Conservation (phyloP, 1,139 yeast species). For the Geotrichum phurueaensis region DNA sequence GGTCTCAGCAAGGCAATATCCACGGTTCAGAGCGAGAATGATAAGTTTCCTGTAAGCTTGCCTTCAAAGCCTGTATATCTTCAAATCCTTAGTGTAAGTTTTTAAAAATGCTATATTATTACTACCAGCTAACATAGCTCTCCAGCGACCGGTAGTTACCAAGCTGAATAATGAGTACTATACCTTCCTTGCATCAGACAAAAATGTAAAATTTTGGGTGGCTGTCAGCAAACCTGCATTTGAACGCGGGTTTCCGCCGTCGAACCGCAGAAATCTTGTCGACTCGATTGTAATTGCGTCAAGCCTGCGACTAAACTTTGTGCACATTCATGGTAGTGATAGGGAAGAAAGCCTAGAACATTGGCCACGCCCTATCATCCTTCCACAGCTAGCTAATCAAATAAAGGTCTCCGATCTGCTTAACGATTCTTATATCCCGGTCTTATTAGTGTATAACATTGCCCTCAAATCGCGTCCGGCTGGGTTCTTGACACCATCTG, state of each 20-base stretch:
- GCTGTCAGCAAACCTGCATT: not conserved
- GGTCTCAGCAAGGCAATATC: not conserved
- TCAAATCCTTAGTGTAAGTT: slow-evolving; percentile 13
- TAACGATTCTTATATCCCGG: slow-evolving; percentile 2
- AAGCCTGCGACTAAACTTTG: slow-evolving; percentile 10
- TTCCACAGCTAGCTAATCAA: slow-evolving; percentile 4
- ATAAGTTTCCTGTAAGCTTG: slow-evolving; percentile 2
- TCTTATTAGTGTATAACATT: slow-evolving; percentile 3
- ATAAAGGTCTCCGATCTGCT: not conserved
- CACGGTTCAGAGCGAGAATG: not conserved
- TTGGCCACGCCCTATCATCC: not conserved
- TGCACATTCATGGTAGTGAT: not conserved
- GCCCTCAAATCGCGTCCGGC: slow-evolving; percentile 4
- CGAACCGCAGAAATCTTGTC: not conserved
- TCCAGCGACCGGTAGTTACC: slow-evolving; percentile 6
- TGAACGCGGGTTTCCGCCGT: not conserved
- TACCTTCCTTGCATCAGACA: slow-evolving; percentile 12
- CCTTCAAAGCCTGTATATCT: slow-evolving; percentile 3
- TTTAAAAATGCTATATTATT: not conserved
- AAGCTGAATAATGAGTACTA: slow-evolving; percentile 2
- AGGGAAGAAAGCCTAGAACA: slow-evolving; percentile 1
- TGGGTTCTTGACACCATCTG: slow-evolving; percentile 10
- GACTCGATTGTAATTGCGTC: slow-evolving; percentile 3
- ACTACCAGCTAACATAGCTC: not conserved
- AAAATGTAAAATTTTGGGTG: slow-evolving; percentile 4